A percentile compares a stretch with the other conserved stretches of the same genome.
These are phyloP conservation scores for Phtheirospermum japonicum DNA, from an alignment of 257 asterid genomes.

Conservation along the genomic window DNA sequence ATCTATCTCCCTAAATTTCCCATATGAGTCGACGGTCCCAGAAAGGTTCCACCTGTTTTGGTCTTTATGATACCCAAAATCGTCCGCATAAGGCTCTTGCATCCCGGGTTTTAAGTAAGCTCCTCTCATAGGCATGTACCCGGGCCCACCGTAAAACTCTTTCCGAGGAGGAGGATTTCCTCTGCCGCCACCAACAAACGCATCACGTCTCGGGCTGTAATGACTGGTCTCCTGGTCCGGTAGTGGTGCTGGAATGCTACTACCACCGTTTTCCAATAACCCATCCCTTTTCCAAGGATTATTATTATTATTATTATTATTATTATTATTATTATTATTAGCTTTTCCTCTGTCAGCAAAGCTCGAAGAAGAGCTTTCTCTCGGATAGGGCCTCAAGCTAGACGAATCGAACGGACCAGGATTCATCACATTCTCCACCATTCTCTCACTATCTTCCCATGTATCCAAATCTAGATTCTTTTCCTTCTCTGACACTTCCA, in stretches of 20 bases:
- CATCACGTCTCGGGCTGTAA: slow-evolving; percentile 62
- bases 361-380: slow-evolving; percentile 49
- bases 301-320: slow-evolving; percentile 24
- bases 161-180: slow-evolving; percentile 40
- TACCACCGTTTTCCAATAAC: slow-evolving; percentile 45
- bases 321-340: slow-evolving; percentile 30
- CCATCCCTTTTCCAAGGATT: slow-evolving; percentile 66
- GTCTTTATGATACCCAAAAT: slow-evolving; percentile 62
- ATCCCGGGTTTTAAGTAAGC: slow-evolving; percentile 39
- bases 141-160: slow-evolving; percentile 64
- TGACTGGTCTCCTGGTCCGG: slow-evolving; percentile 58
- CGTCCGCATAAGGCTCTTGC: slow-evolving; percentile 61
- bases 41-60: slow-evolving; percentile 54
- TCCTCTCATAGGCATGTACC: slow-evolving; percentile 50
- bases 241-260: slow-evolving; percentile 37
- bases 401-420: slow-evolving; percentile 55
- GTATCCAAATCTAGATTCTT: slow-evolving; percentile 53
- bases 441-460: slow-evolving; percentile 90
- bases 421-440: slow-evolving; percentile 58
- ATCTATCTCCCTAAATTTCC: slow-evolving; percentile 57
- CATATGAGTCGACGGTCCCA: slow-evolving; percentile 48
- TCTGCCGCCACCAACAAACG: slow-evolving; percentile 51
- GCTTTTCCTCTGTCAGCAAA: slow-evolving; percentile 56
- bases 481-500: slow-evolving; percentile 43
- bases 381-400: slow-evolving; percentile 47